Base-by-base conservation (phyloP, 2,329 filamentous ascomycete species). In the Gaeumannomyces sp. region DNA sequence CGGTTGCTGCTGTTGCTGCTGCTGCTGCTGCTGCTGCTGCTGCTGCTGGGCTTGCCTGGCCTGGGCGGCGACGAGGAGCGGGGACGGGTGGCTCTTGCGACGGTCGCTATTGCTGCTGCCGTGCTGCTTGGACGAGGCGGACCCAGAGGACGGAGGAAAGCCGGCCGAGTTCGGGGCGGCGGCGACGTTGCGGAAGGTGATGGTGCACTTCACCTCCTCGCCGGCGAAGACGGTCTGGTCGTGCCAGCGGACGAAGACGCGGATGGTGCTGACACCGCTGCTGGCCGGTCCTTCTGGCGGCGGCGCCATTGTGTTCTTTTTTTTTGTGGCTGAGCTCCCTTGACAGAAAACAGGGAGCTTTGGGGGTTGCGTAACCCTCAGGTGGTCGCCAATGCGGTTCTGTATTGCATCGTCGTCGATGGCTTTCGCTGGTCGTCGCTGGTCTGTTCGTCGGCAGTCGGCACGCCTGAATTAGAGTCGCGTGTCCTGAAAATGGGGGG, bases 201-300 rank as follows among this genome's bases (percentile, higher is more conserved):
- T 96, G 70, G 89, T 93, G 78, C 95, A 98, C 79, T 93, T 91
- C 73, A 98, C 86, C 73, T 97, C 90, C 81, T 99, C 95, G 77
- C 95, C 95, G 65, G 95, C 92, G 79, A 98, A 99, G 72, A 99
- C 92, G 67, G 91, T 93, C 76, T 94, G 89, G 74, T 96, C 91
- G 76, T 92, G 90, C 91, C 94, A 99, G 79, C 89, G 89, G 76
- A 99, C 92, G 76, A 94, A 97, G 77, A 97, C 94, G 76, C 93
- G 91, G 75, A 99, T 92, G 81, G 96, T 94, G 78, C 80, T n/a
- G 45, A 22, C 45, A 22, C 45, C 19, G 45, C 19, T n/a, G 45
- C 6, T n/a, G 45, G 45, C 19, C 45, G 59, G 56, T 67, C 75
- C 71, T 69, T 72, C 74, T 72, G 83, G 80, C 70, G 80, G 76